Conservation (phyloP, 257 asterid genomes). For the Catharanthus roseus region DNA sequence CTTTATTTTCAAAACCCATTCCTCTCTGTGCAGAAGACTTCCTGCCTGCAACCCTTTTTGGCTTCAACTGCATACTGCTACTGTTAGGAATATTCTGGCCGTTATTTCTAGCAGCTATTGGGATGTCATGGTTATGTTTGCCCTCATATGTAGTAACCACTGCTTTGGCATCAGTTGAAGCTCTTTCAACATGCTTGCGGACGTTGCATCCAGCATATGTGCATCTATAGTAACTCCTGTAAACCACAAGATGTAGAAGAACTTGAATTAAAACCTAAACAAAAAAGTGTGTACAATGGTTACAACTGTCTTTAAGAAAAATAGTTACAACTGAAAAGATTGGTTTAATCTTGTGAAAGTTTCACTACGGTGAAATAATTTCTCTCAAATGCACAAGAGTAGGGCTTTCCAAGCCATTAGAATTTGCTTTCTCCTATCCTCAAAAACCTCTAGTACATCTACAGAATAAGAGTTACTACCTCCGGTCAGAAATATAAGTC, state of each 20-base stretch:
- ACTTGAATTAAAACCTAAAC: neutral
- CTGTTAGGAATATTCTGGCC: conserved; percentile 3
- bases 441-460: neutral
- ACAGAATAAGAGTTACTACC: neutral
- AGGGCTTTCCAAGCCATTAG: neutral
- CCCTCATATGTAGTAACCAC: conserved; percentile 91
- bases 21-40: conserved; percentile 30
- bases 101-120: conserved; percentile 46
- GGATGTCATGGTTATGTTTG: conserved; percentile 77
- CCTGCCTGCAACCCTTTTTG: conserved; percentile 26
- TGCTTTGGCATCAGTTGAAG: conserved; percentile 74
- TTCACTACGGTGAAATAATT: neutral
- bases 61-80: conserved; percentile 24
- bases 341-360: neutral
- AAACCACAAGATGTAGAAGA: conserved; percentile 5
- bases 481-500: no score
- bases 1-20: conserved; percentile 31
- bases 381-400: neutral
- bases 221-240: conserved; percentile 91
- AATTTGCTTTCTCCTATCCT: neutral
- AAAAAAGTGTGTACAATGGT: neutral
- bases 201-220: conserved; percentile 83
- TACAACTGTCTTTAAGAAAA: no score
- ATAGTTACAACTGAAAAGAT: neutral
- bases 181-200: conserved; percentile 91